Evolutionary conservation across 345 rosid genomes (phyloP).

Genomic region (Clarkia xantiana): DNA sequence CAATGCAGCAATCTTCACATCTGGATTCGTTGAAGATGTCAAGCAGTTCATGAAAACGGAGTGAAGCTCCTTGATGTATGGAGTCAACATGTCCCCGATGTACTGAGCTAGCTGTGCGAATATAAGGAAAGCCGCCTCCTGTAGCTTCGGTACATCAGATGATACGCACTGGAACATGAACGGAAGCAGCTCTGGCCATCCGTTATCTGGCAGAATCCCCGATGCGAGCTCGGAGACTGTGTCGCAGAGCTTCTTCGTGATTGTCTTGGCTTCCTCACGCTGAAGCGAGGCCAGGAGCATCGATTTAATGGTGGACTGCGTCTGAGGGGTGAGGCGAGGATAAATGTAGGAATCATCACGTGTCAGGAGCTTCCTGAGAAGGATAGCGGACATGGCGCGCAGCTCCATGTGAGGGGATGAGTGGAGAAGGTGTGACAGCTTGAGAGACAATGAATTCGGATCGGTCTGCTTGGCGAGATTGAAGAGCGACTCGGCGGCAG

Average conservation of each 20-base stretch:
- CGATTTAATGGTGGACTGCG: slow-evolving; percentile 80
- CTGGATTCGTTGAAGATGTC: slow-evolving; percentile 39
- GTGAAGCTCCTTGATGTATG: slow-evolving; percentile 72
- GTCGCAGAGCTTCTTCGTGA: slow-evolving; percentile 80
- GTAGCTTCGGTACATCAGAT: slow-evolving; percentile 60
- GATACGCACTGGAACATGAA: slow-evolving; percentile 91
- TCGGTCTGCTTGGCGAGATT: slow-evolving; percentile 80
- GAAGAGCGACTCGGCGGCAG: slow-evolving; percentile 72
- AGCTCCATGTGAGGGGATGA: slow-evolving; percentile 55
- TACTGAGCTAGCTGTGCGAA: slow-evolving; percentile 88
- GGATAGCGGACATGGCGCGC: slow-evolving; percentile 91
- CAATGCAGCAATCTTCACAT: slow-evolving; percentile 87
- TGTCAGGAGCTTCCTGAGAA: slow-evolving; percentile 83
- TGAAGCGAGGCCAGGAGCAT: slow-evolving; percentile 60
- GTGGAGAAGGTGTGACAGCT: slow-evolving; percentile 77
- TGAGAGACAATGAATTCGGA: slow-evolving; percentile 73
- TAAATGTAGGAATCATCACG: slow-evolving; percentile 83
- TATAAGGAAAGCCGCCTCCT: slow-evolving; percentile 84
- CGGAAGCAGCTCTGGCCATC: slow-evolving; percentile 94
- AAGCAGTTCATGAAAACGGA: slow-evolving; percentile 67
- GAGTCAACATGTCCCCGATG: slow-evolving; percentile 74
- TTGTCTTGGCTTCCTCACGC: slow-evolving; percentile 58
- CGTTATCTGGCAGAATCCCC: slow-evolving; percentile 62
- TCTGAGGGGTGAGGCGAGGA: slow-evolving; percentile 55
- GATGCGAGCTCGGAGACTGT: slow-evolving; percentile 94